Evolutionary conservation across 192 early-diverging fungal species (phyloP).

Genomic region (Coemansia sp.): DNA sequence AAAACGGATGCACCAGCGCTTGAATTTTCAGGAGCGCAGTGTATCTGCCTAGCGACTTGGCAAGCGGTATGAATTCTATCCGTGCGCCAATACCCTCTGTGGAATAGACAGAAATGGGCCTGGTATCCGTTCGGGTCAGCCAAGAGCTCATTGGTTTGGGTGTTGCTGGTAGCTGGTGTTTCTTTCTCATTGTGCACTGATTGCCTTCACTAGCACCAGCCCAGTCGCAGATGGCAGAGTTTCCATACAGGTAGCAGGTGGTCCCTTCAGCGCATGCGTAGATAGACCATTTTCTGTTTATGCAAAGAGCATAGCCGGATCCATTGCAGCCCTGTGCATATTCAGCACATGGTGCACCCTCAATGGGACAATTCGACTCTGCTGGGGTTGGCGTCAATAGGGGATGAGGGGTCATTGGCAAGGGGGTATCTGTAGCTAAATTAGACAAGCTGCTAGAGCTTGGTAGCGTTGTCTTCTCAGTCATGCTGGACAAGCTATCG

Average conservation of each 20-base stretch:
- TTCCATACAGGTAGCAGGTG: conserved; percentile 39
- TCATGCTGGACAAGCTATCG: background rate
- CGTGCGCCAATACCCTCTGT: conserved; percentile 27
- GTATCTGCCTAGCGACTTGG: conserved; percentile 27
- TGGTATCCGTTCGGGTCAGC: conserved; percentile 22
- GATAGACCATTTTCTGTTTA: conserved; percentile 45
- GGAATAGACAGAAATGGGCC: conserved; percentile 29
- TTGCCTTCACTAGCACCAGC: conserved; percentile 24
- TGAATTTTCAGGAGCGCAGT: conserved; percentile 45
- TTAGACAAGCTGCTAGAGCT: background rate
- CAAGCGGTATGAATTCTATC: conserved; percentile 34
- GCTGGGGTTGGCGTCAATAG: conserved; percentile 12
- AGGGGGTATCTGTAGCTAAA: background rate
- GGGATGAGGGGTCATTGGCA: background rate
- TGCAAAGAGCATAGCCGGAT: conserved; percentile 46
- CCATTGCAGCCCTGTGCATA: conserved; percentile 48
- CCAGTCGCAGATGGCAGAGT: conserved; percentile 40
- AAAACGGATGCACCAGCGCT: conserved; percentile 33
- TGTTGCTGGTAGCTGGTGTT: conserved; percentile 23
- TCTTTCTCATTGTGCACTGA: conserved; percentile 24
- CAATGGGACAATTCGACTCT: conserved; percentile 28
- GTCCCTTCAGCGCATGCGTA: conserved; percentile 47
- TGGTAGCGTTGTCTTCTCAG: background rate
- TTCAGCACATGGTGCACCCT: conserved; percentile 42
- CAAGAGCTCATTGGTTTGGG: conserved; percentile 12